Evolutionary conservation across 1,284 basidiomycete genomes (phyloP).

Genomic region (Papiliotrema nemorosa): DNA sequence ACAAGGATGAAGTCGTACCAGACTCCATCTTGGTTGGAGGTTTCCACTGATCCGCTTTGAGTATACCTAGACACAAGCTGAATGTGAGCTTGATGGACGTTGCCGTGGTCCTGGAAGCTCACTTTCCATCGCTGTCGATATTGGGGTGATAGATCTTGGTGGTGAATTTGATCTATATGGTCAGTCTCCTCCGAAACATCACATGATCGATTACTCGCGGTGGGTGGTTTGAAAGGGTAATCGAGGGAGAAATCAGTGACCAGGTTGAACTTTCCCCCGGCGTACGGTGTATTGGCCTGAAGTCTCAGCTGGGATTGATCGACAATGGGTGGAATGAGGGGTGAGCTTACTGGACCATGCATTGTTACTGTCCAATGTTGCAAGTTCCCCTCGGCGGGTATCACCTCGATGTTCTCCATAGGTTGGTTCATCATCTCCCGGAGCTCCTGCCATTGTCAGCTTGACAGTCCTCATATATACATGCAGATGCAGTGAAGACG

Average conservation of each 20-base stretch:
- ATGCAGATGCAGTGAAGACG: too few relatives aligned
- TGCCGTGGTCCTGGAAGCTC: too few relatives aligned
- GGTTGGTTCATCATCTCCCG: slow-evolving; percentile 39
- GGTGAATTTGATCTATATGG: slow-evolving; percentile 67
- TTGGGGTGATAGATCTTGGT: slow-evolving; percentile 92
- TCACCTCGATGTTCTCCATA: slow-evolving; percentile 61
- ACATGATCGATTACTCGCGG: slow-evolving; percentile 53
- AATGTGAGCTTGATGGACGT: too few relatives aligned
- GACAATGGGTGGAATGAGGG: background rate
- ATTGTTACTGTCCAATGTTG: slow-evolving; percentile 74
- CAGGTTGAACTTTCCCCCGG: slow-evolving; percentile 75
- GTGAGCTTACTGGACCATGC: slow-evolving; percentile 64
- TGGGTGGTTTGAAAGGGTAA: slow-evolving; percentile 87
- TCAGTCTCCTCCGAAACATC: background rate
- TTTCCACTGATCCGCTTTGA: slow-evolving; percentile 66
- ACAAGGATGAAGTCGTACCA: slow-evolving; percentile 52
- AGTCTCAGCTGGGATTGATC: slow-evolving; percentile 48
- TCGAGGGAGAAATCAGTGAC: slow-evolving; percentile 65
- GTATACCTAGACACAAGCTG: slow-evolving; percentile 55
- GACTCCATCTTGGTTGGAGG: slow-evolving; percentile 72
- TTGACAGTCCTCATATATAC: too few relatives aligned
- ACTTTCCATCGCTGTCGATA: slow-evolving; percentile 88
- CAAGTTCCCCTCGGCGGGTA: slow-evolving; percentile 67
- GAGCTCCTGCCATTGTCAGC: slow-evolving; percentile 36
- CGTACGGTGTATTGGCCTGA: slow-evolving; percentile 69